Percentiles rank a stretch among this genome's conserved stretches.
phyloP scores from a whole-genome alignment of 2,329 filamentous ascomycete genomes.

The Talaromyces sp. region DNA sequence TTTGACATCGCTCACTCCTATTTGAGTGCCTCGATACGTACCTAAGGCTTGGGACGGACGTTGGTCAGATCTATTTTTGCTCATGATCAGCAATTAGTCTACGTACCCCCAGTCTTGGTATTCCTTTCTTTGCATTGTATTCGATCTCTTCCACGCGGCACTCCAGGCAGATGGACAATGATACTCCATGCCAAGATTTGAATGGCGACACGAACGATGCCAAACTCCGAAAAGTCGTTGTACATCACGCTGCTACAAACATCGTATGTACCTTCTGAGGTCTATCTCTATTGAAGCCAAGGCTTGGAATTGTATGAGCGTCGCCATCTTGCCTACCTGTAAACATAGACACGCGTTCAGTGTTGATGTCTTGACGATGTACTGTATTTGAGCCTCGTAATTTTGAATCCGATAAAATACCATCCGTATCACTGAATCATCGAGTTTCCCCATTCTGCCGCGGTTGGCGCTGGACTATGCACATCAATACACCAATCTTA shows the following conservation, averaged over 20 bases:
- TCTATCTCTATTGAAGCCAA: neutral
- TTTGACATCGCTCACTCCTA: neutral
- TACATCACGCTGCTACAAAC: neutral
- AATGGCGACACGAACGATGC: neutral
- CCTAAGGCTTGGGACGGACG: neutral
- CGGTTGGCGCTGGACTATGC: neutral
- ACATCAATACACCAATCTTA: neutral
- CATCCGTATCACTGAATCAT: neutral
- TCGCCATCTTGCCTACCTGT: neutral
- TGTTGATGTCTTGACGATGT: neutral
- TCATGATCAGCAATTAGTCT: slow-evolving; percentile 6
- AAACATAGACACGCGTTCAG: neutral
- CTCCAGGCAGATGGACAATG: neutral
- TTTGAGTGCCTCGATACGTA: neutral
- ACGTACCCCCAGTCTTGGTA: neutral
- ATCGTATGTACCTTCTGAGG: neutral
- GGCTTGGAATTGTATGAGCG: neutral
- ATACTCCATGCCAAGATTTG: neutral
- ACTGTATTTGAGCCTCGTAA: neutral
- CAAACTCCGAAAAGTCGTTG: slow-evolving; percentile 1
- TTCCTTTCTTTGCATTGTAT: neutral
- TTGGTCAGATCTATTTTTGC: slow-evolving; percentile 6
- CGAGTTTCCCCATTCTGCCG: neutral
- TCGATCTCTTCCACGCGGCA: neutral
- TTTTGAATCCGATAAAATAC: neutral